Base-by-base conservation (phyloP, 2,329 filamentous ascomycete genomes). In the Ramularia collo-cygni region DNA sequence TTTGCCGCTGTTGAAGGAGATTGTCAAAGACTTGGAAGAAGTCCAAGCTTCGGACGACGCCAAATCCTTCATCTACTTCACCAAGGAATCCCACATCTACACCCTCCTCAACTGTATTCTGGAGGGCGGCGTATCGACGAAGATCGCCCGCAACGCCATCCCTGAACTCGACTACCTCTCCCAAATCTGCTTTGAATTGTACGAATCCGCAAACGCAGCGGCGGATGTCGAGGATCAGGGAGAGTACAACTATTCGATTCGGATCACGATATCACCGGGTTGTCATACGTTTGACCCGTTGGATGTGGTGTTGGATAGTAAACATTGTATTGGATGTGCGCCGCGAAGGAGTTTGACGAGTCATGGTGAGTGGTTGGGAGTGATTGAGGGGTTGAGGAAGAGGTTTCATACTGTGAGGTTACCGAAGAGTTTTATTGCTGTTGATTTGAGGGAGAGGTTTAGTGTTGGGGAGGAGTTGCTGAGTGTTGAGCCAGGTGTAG, bases 11-110 rank as follows among this genome's bases (percentile, higher is more conserved):
- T 77, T 98, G 32, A 93, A 93, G 62, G 92, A 98, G 65, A 95
- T 98, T 54, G 92, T 98, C 5, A 84, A 89, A 58, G 90, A 98
- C 56, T 74, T 98, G 2, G 93, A 98, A 67, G 89, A 96, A 64
- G 87, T 96, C 64, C 92, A 98, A 65, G 90, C 92, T 3, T 93
- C 86, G 0, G 83, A 90, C 38, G 85, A 93, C 51, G 88, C 89
- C 31, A 95, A 95, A 61, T 90, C 84, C 2, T 96, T 96, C 70
- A 86, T 96, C 66, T 98, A 98, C 68, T 98, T 98, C 64, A 98
- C 92, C 48, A 98, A 98, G 64, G 92, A 98, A 65, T 95, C 87
- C 1, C 92, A 98, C 62, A 95, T 98, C 48, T 98, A 98, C 68
- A 98, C 92, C 4, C 75, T 98, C 4, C 77, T 98, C 43, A 98